Evolutionary conservation across 805 yeast species (phyloP).

Genomic region (Starmerella apicola): DNA sequence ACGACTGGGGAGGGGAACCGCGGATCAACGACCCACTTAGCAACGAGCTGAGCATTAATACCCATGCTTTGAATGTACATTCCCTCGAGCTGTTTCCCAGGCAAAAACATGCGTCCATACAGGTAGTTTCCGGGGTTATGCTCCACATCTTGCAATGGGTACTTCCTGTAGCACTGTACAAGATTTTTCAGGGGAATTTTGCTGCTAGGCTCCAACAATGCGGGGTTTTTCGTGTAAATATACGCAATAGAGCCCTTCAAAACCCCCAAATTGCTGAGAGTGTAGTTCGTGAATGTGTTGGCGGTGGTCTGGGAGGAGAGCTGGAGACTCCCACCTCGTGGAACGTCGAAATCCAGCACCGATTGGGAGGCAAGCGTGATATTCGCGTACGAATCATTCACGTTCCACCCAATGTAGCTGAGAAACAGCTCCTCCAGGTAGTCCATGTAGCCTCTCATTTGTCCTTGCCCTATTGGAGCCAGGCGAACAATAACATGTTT

Average conservation of each 20-base stretch:
- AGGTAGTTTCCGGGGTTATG: constrained; percentile 22
- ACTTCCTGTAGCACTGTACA: constrained; percentile 18
- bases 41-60: constrained; percentile 46
- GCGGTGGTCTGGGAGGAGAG: constrained; percentile 60
- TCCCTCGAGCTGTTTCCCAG: constrained; percentile 77
- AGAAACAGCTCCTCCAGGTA: constrained; percentile 64
- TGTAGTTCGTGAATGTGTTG: constrained; percentile 58
- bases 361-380: constrained; percentile 32
- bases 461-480: too few relatives aligned
- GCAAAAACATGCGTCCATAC: constrained; percentile 81
- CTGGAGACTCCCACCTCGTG: constrained; percentile 51
- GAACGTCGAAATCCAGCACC: constrained; percentile 61
- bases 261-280: constrained; percentile 48
- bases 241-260: constrained; percentile 79
- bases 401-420: constrained; percentile 61
- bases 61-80: constrained; percentile 39
- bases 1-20: constrained; percentile 41
- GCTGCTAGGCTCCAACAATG: constrained; percentile 34
- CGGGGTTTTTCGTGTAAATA: constrained; percentile 52
- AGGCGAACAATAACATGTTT: too few relatives aligned
- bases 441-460: constrained; percentile 86
- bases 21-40: constrained; percentile 66
- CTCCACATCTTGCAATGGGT: constrained; percentile 6
- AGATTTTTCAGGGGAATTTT: constrained; percentile 16
- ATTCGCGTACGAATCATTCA: constrained; percentile 63